phyloP scores from a whole-genome alignment of 805 yeast genomes.

The Yarrowia divulgata region DNA sequence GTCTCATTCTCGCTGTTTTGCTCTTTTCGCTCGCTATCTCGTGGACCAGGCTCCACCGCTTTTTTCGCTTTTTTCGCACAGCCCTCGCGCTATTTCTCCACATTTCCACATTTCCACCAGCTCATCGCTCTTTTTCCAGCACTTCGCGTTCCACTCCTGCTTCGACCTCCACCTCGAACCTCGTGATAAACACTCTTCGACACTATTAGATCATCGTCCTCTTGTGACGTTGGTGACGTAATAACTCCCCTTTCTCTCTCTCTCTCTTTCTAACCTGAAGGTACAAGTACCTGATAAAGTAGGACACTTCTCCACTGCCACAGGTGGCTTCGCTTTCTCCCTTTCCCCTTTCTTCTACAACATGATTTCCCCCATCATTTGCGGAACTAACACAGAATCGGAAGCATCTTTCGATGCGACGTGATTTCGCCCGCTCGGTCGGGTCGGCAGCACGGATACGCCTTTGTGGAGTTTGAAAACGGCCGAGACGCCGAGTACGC shows the following conservation, averaged over 20 bases:
- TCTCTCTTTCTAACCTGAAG: neutral
- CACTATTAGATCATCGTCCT: neutral
- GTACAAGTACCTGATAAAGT: neutral
- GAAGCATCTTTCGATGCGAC: constrained; percentile 48
- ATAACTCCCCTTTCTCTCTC: neutral
- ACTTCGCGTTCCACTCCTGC: neutral
- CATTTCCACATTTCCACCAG: neutral
- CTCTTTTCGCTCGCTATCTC: neutral
- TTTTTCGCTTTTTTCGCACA: neutral
- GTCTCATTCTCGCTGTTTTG: neutral
- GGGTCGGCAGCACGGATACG: constrained; percentile 45
- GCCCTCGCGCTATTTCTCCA: neutral
- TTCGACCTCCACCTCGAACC: neutral
- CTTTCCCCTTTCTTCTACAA: constrained; percentile 9
- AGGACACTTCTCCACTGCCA: neutral
- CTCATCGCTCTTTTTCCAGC: neutral
- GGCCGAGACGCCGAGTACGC: constrained; percentile 50
- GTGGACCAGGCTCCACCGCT: neutral
- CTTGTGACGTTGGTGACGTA: neutral
- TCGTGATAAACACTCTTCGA: neutral
- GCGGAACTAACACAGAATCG: constrained; percentile 44
- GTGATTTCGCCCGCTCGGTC: constrained; percentile 47
- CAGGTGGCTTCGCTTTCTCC: neutral
- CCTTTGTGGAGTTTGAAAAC: constrained; percentile 49
- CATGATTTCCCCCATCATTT: neutral